Conservation (phyloP, 1,139 yeast genomes). For the Suhomyces terraborum region DNA sequence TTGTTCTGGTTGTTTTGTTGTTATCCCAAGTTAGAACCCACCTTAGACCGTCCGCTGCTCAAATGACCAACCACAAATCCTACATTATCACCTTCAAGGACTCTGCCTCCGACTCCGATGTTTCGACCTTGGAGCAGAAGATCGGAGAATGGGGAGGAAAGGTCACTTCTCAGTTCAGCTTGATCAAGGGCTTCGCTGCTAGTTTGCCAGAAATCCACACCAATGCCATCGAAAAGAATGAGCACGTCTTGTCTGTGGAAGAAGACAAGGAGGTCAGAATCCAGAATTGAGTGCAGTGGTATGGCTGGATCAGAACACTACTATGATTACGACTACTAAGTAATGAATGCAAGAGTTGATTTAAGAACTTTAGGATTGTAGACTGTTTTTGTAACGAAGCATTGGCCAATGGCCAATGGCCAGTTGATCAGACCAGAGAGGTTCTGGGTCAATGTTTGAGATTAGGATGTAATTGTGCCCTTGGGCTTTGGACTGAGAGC, state of each 20-base stretch:
- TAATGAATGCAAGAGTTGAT: no score
- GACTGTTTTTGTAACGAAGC: no score
- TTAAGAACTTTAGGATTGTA: no score
- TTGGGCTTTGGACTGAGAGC: no score
- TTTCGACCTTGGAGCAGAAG: constrained; percentile 33
- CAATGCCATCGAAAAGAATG: constrained; percentile 41
- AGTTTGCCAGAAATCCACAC: constrained; percentile 54
- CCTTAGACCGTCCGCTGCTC: constrained; percentile 4
- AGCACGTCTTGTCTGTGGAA: constrained; percentile 54
- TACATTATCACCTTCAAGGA: constrained; percentile 46
- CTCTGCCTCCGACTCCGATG: constrained; percentile 32
- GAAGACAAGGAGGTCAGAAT: constrained; percentile 63
- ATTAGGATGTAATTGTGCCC: no score
- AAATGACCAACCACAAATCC: constrained; percentile 27
- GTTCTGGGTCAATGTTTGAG: no score
- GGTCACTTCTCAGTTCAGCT: constrained; percentile 61
- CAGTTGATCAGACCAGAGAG: no score
- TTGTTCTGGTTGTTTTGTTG: constrained; percentile 8
- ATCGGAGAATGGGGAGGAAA: constrained; percentile 58
- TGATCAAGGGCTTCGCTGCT: constrained; percentile 67
- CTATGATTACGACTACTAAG: no score
- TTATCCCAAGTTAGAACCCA: constrained; percentile 2
- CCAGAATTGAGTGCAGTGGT: constrained; percentile 23
- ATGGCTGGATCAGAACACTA: not conserved
- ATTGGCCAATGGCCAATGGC: no score